Evolutionary conservation across 2,329 filamentous ascomycete genomes (phyloP).

Genomic region (Fusarium haematococcum): DNA sequence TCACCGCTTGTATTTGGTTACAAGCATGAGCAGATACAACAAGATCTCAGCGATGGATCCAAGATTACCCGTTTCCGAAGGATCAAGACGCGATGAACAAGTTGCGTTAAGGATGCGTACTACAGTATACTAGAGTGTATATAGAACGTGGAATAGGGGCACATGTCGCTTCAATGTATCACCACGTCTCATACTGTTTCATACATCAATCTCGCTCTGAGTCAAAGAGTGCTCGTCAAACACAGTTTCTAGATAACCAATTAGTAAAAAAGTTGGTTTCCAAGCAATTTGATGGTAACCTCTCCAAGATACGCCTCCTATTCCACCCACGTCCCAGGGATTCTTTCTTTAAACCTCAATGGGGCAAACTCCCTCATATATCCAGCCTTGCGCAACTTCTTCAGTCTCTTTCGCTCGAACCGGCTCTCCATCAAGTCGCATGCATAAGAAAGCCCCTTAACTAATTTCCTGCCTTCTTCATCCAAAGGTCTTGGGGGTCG

Average conservation of each 20-base stretch:
- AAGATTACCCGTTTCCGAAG: constrained; percentile 20
- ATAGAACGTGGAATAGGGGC: background rate
- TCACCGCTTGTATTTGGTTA: constrained; percentile 11
- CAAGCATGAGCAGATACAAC: constrained; percentile 2
- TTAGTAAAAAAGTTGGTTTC: background rate
- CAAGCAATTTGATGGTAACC: background rate
- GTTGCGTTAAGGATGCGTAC: background rate
- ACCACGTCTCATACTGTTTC: background rate
- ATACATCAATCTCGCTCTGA: background rate
- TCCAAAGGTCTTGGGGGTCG: background rate
- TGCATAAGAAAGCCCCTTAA: background rate
- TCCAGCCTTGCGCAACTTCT: constrained; percentile 12
- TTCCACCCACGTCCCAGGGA: constrained; percentile 9
- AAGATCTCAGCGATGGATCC: constrained; percentile 26
- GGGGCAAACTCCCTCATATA: background rate
- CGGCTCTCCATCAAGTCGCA: constrained; percentile 13
- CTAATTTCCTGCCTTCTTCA: background rate
- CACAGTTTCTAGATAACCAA: background rate
- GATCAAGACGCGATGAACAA: background rate
- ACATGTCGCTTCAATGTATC: background rate
- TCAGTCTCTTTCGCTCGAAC: background rate
- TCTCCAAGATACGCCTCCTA: background rate
- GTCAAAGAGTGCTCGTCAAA: background rate
- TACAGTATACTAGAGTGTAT: background rate
- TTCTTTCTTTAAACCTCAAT: background rate